Conservation (phyloP, 805 yeast genomes). For the Pichia cabralensis region DNA sequence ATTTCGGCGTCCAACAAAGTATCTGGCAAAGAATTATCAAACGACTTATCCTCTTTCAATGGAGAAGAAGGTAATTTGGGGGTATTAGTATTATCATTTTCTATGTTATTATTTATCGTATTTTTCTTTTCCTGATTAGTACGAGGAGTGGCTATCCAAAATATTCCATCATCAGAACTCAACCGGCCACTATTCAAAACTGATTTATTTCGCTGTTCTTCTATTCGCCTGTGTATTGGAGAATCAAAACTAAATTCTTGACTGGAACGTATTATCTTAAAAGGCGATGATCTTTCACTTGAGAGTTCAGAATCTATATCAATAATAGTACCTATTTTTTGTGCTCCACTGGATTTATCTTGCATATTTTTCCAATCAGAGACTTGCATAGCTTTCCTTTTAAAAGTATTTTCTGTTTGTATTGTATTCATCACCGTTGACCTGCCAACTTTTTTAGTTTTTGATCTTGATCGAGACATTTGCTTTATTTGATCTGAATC, state of each 20-base stretch:
- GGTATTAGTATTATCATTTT: constrained; percentile 1
- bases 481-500: too few species aligned
- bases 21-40: constrained; percentile 10
- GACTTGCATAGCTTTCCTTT: too few species aligned
- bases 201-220: too few species aligned
- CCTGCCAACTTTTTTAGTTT: too few species aligned
- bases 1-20: constrained; percentile 22
- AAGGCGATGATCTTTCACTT: constrained; percentile 4
- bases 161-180: constrained; percentile 28
- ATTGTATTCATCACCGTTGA: too few species aligned
- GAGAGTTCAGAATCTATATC: constrained; percentile 3
- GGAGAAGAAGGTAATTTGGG: constrained; percentile 33
- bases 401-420: too few species aligned
- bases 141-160: constrained; percentile 34
- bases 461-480: too few species aligned
- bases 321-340: neutral
- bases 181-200: constrained; percentile 6
- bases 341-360: neutral
- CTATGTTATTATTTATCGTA: neutral
- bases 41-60: constrained; percentile 21
- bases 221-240: too few species aligned
- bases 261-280: constrained; percentile 6
- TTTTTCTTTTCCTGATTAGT: neutral
- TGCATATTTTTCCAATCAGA: too few species aligned
- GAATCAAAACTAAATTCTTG: constrained; percentile 8